A percentile compares a stretch with the other conserved stretches of the same genome.
phyloP scores from a whole-genome alignment of 345 rosid genomes.

The Aquilaria sinensis region DNA sequence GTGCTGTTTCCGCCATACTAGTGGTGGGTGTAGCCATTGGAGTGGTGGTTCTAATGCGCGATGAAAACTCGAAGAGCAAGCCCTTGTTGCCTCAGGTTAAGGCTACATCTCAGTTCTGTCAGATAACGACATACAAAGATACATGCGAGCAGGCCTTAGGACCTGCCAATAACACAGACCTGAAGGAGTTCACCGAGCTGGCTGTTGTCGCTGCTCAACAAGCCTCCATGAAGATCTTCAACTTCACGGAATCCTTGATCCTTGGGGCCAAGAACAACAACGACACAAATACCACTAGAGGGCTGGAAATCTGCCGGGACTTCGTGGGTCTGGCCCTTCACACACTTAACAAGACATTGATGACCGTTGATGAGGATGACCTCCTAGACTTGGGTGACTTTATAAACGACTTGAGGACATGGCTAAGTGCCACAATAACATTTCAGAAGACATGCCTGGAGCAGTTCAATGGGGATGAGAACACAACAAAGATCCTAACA shows the following conservation, averaged over 20 bases:
- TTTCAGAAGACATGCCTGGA: slow-evolving; percentile 54
- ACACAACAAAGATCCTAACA: slow-evolving; percentile 17
- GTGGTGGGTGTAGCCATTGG: slow-evolving; percentile 40
- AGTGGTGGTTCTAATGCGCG: slow-evolving; percentile 18
- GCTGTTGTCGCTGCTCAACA: slow-evolving; percentile 32
- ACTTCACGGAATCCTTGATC: slow-evolving; percentile 26
- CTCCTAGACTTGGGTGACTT: slow-evolving; percentile 9
- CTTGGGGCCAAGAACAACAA: not conserved
- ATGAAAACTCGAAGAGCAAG: not conserved
- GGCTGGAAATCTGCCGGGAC: slow-evolving; percentile 35
- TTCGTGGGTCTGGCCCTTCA: slow-evolving; percentile 18
- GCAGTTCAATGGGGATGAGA: slow-evolving; percentile 25
- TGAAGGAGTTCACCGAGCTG: slow-evolving; percentile 39
- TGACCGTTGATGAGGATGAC: slow-evolving; percentile 13
- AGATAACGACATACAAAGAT: slow-evolving; percentile 33
- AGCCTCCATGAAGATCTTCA: slow-evolving; percentile 22
- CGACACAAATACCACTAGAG: not conserved
- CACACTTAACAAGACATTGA: slow-evolving; percentile 19
- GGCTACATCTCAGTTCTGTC: slow-evolving; percentile 34
- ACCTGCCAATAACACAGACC: slow-evolving; percentile 30
- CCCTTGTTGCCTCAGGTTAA: slow-evolving; percentile 23
- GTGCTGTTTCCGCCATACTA: slow-evolving; percentile 34
- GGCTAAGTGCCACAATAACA: slow-evolving; percentile 48
- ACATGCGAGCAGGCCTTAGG: slow-evolving; percentile 39
- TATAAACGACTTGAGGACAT: slow-evolving; percentile 19